Base-by-base conservation (phyloP, 176 grass and related monocot species). In the Oryza australiensis region DNA sequence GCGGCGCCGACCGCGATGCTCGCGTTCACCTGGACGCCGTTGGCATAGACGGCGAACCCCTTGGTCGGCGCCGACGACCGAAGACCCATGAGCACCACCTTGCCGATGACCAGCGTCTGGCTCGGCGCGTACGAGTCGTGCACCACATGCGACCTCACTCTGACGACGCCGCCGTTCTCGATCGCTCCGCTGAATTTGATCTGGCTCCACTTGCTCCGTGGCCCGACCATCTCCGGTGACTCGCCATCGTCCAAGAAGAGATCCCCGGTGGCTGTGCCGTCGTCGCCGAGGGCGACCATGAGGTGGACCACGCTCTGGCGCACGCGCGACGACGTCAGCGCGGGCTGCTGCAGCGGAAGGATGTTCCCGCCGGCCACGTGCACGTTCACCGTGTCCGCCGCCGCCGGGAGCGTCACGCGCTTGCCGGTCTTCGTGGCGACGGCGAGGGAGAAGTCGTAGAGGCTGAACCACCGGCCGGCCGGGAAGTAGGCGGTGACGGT, bases 241-340 rank as follows among this genome's bases (percentile, higher is more conserved):
- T 91, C 92, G 2, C 90, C 95, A 24, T 93, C 90, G 48, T 98
- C 95, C 37, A 93, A 51, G 72, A 91, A 98, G 1, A 98, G 73
- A n/a, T 91, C 82, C 28, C 95, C 92, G 0, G 1, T 5, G 3
- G 95, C 92, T 2, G 42, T 71, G 0, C 72, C 80, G 7, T 79
- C 86, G 62, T 88, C 88, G 23, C 60, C 37, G 28, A 88, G 85
- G 6, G 83, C 95, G 48, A 94, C 88, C 8, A 94, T 46, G 49
- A 94, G 85, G 70, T 94, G 80, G 71, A 94, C 91, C 71, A 29
- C 62, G n/a, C 35, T 88, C 27, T 41, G 84, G 26, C 88, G 78
- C 16, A 78, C 88, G 26, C 69, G 23, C 15, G 73, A 30, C 1
- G 92, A 89, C 1, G 92, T 98, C 11, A 91, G 27, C 0, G 14